These are phyloP conservation scores for Anisodus tanguticus DNA, from an alignment of 257 asterid species.

Conservation along the genomic window DNA sequence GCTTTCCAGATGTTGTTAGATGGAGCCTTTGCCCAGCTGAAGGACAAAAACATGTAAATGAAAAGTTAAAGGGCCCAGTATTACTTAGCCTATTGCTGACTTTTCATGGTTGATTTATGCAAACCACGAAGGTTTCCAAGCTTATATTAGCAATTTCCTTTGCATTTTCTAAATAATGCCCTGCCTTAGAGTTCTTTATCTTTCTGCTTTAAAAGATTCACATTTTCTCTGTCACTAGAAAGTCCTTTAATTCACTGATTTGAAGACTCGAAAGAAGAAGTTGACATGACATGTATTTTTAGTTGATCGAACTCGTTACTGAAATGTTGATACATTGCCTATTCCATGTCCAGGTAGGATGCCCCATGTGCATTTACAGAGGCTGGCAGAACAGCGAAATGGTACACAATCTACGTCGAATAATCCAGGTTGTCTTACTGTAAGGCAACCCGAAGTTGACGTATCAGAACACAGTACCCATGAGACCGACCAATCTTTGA, in stretches of 20 bases:
- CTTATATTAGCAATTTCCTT: not conserved
- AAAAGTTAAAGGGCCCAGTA: not conserved
- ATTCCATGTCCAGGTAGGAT: constrained; percentile 80
- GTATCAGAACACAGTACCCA: constrained; percentile 34
- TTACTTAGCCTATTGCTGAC: not conserved
- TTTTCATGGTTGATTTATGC: not conserved
- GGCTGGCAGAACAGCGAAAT: constrained; percentile 70
- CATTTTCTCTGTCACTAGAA: not conserved
- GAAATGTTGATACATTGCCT: not conserved
- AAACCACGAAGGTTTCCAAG: not conserved
- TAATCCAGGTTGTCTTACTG: constrained; percentile 43
- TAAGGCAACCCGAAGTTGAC: constrained; percentile 51
- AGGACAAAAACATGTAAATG: not conserved
- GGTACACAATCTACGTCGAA: constrained; percentile 44
- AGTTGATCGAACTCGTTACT: not conserved
- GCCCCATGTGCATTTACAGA: constrained; percentile 80
- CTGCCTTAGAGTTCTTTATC: not conserved
- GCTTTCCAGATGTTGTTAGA: not conserved
- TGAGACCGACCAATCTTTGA: constrained; percentile 42
- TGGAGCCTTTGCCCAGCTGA: not conserved
- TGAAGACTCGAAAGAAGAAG: not conserved
- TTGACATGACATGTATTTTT: not conserved
- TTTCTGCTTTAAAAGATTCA: not conserved
- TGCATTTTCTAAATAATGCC: not conserved
- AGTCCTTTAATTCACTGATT: not conserved